These are phyloP conservation scores for Kwoniella heveanensis DNA, from an alignment of 768 basidiomycete species.

Conservation along the genomic window DNA sequence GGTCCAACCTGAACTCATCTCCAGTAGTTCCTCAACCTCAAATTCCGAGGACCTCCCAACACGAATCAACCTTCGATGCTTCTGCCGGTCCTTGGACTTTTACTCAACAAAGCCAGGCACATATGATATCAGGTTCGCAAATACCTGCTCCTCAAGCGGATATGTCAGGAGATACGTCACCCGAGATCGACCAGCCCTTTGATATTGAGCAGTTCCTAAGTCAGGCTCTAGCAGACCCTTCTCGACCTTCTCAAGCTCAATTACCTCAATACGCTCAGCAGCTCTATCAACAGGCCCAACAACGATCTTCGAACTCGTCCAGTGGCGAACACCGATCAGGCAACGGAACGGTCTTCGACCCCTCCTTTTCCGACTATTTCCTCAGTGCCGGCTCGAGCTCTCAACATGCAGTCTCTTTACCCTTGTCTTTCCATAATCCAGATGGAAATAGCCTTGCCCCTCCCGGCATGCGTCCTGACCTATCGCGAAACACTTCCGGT, in stretches of 20 bases:
- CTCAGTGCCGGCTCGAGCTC: background rate
- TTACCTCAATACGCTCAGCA: background rate
- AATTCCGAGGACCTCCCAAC: background rate
- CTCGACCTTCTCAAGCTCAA: background rate
- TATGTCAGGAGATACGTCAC: constrained; percentile 8
- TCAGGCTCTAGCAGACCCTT: constrained; percentile 6
- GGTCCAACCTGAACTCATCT: background rate
- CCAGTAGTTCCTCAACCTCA: background rate
- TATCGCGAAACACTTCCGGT: background rate
- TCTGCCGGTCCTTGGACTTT: background rate
- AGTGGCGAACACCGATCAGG: background rate
- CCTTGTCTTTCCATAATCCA: background rate
- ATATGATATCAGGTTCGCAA: background rate
- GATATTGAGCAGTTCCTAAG: constrained; percentile 17
- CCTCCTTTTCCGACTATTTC: constrained; percentile 1
- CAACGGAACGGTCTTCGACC: too few species aligned
- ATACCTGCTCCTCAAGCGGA: background rate
- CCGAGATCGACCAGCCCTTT: constrained; percentile 3
- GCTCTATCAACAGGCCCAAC: background rate
- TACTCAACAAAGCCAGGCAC: background rate
- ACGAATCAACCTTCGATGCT: background rate
- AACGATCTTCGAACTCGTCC: too few species aligned
- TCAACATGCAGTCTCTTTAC: too few species aligned
- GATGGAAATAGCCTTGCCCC: background rate
- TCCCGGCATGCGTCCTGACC: background rate